These are phyloP conservation scores for Beauveria australis DNA, from an alignment of 2,329 filamentous ascomycete species.

Conservation along the genomic window DNA sequence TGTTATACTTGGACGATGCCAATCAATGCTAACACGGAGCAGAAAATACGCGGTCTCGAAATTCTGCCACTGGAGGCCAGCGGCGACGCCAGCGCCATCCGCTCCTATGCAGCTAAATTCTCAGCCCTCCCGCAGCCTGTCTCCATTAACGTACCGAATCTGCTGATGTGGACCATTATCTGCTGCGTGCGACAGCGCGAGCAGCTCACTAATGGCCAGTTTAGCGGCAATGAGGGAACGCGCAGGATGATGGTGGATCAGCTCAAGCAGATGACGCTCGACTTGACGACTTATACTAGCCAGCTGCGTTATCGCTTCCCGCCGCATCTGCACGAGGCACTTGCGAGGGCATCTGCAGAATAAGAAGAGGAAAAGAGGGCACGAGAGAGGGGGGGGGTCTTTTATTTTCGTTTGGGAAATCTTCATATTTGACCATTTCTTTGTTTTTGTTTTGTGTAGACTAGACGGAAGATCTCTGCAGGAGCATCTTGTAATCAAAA, in stretches of 20 bases:
- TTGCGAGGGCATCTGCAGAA: slow-evolving; percentile 74
- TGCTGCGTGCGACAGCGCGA: slow-evolving; percentile 76
- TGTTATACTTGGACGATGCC: slow-evolving; percentile 5
- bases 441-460: slow-evolving; percentile 9
- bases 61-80: slow-evolving; percentile 72
- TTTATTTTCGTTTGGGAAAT: not conserved
- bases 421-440: not conserved
- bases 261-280: slow-evolving; percentile 72
- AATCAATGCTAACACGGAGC: slow-evolving; percentile 14
- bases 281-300: slow-evolving; percentile 89
- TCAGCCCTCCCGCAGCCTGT: slow-evolving; percentile 70
- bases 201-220: slow-evolving; percentile 60
- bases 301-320: slow-evolving; percentile 87
- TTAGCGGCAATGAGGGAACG: slow-evolving; percentile 63
- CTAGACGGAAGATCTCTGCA: not conserved
- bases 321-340: slow-evolving; percentile 75
- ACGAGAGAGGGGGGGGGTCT: not conserved
- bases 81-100: slow-evolving; percentile 71
- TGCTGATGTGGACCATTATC: slow-evolving; percentile 88
- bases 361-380: slow-evolving; percentile 18
- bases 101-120: slow-evolving; percentile 73
- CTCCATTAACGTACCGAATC: slow-evolving; percentile 79
- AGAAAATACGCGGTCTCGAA: slow-evolving; percentile 66
- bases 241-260: slow-evolving; percentile 57
- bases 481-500: no score